phyloP scores from a whole-genome alignment of 345 rosid genomes.

The Eucalyptus marginata region DNA sequence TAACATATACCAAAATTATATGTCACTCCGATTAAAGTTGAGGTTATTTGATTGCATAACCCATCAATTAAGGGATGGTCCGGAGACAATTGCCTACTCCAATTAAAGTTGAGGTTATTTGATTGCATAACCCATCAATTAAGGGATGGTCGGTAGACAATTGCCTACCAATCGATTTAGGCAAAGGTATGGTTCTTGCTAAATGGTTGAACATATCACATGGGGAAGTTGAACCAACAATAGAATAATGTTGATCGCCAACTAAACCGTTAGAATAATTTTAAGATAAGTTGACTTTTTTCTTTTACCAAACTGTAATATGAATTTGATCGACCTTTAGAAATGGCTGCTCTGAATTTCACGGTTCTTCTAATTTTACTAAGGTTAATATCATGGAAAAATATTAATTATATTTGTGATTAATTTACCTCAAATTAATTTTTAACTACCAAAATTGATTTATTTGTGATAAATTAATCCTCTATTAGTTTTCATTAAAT shows the following conservation, averaged over 20 bases:
- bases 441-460: accelerated
- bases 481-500: no score
- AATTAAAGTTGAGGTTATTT: neutral
- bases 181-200: neutral
- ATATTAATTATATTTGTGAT: no score
- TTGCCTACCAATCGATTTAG: neutral
- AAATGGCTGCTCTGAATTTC: neutral
- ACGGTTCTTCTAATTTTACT: neutral
- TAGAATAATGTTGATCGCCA: neutral
- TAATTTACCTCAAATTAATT: no score
- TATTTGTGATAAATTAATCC: no score
- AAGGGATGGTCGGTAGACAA: neutral
- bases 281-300: neutral
- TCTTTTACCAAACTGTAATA: neutral
- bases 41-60: neutral
- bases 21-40: neutral
- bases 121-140: neutral
- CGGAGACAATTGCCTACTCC: neutral
- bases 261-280: neutral
- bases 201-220: neutral
- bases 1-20: neutral
- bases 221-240: neutral
- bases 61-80: neutral
- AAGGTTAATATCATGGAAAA: accelerated
- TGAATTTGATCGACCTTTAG: neutral